Evolutionary conservation across 768 basidiomycete species (phyloP), one percentile per base, ranked within the genome.

Genomic region (Rhodotorula sphaerocarpa): DNA sequence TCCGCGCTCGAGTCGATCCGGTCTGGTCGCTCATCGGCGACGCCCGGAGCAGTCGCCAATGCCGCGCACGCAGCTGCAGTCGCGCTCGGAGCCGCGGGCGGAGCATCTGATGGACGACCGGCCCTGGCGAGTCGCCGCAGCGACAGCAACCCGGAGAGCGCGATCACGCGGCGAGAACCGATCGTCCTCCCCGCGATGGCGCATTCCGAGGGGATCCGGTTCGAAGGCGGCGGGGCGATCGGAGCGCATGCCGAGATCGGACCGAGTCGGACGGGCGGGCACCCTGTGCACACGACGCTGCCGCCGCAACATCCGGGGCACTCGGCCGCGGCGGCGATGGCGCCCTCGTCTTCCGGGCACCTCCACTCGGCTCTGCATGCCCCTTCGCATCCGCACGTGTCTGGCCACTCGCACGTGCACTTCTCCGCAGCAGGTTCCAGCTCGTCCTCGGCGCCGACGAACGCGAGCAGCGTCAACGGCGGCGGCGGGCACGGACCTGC

Each of bases 221-320:
- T 52, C 58, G 63, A 59, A 25, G 50, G 59, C 34, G 63, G 63
- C 23, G 63, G 63, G 21, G 58, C 57, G 5, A 50, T 65, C 33
- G 58, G 58, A 9, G 41, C 58, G 50, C 52, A 52, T 52, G 43
- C 47, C 39, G 50, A 63, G 20, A 44, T 57, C 30, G 50, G 56
- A 3, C 57, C 52, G 33, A 50, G 25, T 7, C 46, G 45, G 25
- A 33, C 52, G 41, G 45, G 42, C 20, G 51, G 46, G 2, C 59
- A 54, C 46, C 51, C 52, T 28, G 12, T 47, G 27, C 59, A 60
- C 52, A 51, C 50, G 28, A 16, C 28, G 15, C 5, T 11, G 28
- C 48, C n/a, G 48, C 23, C 34, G n/a, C n/a, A n/a, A n/a, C n/a
- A n/a, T n/a, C n/a, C n/a, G 50, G 43, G 9, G 21, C 61, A n/a